phyloP scores from a whole-genome alignment of 768 basidiomycete genomes.

The Auricularia sp. region DNA sequence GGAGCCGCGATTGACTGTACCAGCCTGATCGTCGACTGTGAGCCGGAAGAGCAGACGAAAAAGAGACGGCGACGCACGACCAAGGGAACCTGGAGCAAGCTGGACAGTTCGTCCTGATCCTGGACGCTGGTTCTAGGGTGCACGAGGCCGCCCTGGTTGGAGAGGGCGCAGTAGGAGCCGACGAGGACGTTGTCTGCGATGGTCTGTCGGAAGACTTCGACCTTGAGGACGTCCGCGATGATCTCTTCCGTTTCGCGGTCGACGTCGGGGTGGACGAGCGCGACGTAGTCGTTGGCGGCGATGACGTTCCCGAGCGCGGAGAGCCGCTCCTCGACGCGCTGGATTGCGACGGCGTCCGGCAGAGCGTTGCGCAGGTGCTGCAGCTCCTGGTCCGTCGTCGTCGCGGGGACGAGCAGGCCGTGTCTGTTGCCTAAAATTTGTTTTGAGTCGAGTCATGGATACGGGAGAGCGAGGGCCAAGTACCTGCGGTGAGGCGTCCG shows the following conservation, averaged over 20 bases:
- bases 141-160: constrained; percentile 94
- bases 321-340: constrained; percentile 92
- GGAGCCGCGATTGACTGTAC: constrained; percentile 96
- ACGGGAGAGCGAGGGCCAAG: constrained; percentile 9
- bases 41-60: constrained; percentile 1
- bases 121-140: constrained; percentile 96
- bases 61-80: constrained; percentile 52
- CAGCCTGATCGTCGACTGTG: constrained; percentile 47
- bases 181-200: constrained; percentile 95
- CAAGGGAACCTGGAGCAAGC: constrained; percentile 84
- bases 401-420: constrained; percentile 89
- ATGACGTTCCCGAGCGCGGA: constrained; percentile 98
- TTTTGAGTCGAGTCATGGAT: not conserved
- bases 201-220: constrained; percentile 97
- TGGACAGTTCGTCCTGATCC: constrained; percentile 95
- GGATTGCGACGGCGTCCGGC: constrained; percentile 87
- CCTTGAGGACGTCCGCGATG: constrained; percentile 97
- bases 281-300: constrained; percentile 97
- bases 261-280: constrained; percentile 94
- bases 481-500: constrained; percentile 86
- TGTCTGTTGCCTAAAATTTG: constrained; percentile 75
- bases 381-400: constrained; percentile 95
- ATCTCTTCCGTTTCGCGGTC: constrained; percentile 99
- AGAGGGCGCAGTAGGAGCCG: constrained; percentile 89
- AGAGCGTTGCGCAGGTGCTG: constrained; percentile 95